Base-by-base conservation (phyloP, 2,329 filamentous ascomycete genomes). In the Aspergillus sp. region DNA sequence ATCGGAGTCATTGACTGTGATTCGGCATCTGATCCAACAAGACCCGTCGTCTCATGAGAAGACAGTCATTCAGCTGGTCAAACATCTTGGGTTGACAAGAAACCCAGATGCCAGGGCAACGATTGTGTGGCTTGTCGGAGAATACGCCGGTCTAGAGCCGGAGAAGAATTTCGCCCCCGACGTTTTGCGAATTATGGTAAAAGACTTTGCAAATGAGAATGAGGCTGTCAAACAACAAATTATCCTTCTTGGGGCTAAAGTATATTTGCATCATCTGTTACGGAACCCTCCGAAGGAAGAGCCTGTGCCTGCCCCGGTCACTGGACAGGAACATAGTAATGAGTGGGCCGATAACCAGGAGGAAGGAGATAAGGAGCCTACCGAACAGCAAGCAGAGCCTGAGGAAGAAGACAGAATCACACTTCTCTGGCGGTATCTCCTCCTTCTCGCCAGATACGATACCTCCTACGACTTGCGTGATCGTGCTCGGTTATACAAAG, bases 61-160 rank as follows among this genome's bases (percentile, higher is more conserved):
- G 40, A 99, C 94, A 0, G 91, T 97, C 1, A 84, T 97, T 31
- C 84, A 91, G 44, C 76, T 99, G 45, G 94, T 94, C 5, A 94
- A 91, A 72, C 92, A 96, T 56, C 82, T 99, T 2, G 94, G 97
- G 65, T 88, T 88, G 3, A 89, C 91, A 1, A 90, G 88, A 0
- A 92, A 94, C 56, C 86, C 94, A 1, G 88, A 91, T 55, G 94
- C 94, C 3, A 83, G 94, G 59, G 94, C 94, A 3, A 96, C 90
- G 46, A 97, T 99, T 58, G 88, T 99, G 62, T 99, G 94, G 94
- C 83, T 99, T 0, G 92, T 97, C 0, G 94, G 94, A 43, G 94
- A 99, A 71, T 97, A 95, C 63, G 85, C 93, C 0, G 90, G 91
- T 0, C 72, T 88, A 2, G 85, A 91, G 51, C 83, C 87, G 9